Percentiles rank a stretch among this genome's conserved stretches.
Conservation (phyloP, 108 stramenopile genomes). For the Schizochytrium sp. region DNA sequence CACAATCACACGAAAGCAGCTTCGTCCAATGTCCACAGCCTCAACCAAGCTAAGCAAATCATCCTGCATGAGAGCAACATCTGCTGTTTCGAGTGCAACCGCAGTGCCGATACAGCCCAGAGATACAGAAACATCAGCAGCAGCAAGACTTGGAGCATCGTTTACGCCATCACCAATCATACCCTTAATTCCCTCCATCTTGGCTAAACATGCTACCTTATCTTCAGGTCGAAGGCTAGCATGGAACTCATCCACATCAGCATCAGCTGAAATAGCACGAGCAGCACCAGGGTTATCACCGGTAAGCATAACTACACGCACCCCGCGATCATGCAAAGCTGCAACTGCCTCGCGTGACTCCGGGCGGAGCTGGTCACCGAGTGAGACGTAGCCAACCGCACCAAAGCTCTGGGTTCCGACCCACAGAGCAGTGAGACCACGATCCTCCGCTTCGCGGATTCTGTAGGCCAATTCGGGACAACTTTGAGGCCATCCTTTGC, state of each 20-base stretch:
- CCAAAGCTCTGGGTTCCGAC: constrained; percentile 3
- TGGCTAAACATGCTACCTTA: constrained; percentile 1
- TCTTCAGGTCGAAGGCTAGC: constrained; percentile 31
- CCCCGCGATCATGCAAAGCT: not conserved
- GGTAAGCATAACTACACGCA: constrained; percentile 26
- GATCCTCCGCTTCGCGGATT: not conserved
- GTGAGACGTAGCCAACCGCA: not conserved
- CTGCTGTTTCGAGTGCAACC: constrained; percentile 74
- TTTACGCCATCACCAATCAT: constrained; percentile 80
- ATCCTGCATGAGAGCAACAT: constrained; percentile 72
- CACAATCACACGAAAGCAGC: not conserved
- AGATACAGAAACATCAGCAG: constrained; percentile 76
- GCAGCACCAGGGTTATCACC: constrained; percentile 34
- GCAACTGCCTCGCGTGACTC: not conserved
- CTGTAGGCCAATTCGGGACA: not conserved
- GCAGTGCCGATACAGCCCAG: constrained; percentile 72
- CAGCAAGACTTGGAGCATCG: constrained; percentile 75
- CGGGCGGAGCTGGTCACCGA: constrained; percentile 33
- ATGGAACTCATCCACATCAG: not conserved
- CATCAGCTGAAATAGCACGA: not conserved
- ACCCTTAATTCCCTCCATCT: not conserved
- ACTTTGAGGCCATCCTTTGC: not conserved
- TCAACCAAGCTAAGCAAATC: constrained; percentile 68
- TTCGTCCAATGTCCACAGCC: constrained; percentile 71
- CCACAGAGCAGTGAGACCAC: constrained; percentile 25